Percentiles rank a stretch among this genome's conserved stretches.
Conservation (phyloP, 352 stramenopile genomes). For the Pythium graminicola region DNA sequence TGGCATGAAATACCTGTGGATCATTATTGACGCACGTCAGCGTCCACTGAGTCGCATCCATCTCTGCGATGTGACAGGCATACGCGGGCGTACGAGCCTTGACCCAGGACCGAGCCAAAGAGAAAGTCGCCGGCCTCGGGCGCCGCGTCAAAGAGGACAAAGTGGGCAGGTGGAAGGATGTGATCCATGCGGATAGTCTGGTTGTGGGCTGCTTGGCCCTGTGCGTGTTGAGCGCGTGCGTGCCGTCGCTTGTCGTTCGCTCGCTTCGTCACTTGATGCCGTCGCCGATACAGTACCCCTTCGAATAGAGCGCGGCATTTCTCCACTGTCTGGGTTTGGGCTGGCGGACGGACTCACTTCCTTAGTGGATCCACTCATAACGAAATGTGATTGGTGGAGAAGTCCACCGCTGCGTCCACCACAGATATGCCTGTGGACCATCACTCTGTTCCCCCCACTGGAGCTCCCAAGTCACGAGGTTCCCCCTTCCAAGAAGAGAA, state of each 20-base stretch:
- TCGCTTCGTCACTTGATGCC: constrained; percentile 5
- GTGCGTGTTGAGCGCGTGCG: no score
- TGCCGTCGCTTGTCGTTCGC: no score
- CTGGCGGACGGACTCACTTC: constrained; percentile 18
- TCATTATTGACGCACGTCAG: neutral
- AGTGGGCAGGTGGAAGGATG: constrained; percentile 27
- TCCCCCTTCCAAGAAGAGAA: constrained; percentile 14
- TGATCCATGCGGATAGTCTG: constrained; percentile 23
- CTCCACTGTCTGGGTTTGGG: constrained; percentile 10
- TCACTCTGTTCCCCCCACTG: constrained; percentile 23
- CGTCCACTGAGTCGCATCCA: neutral
- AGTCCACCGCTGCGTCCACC: constrained; percentile 14
- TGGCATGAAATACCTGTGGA: constrained; percentile 77
- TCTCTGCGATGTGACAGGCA: neutral
- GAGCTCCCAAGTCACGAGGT: constrained; percentile 6
- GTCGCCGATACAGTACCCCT: neutral
- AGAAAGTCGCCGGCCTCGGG: constrained; percentile 77
- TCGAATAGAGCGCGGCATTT: constrained; percentile 16
- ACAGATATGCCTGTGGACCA: constrained; percentile 17
- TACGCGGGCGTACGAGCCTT: constrained; percentile 87
- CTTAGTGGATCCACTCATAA: constrained; percentile 19
- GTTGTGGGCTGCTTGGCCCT: neutral
- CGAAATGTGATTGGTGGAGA: constrained; percentile 16
- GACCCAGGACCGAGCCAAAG: constrained; percentile 79
- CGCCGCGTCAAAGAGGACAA: constrained; percentile 52